phyloP scores from a whole-genome alignment of 2,329 filamentous ascomycete species.

The Aspergillus felis region DNA sequence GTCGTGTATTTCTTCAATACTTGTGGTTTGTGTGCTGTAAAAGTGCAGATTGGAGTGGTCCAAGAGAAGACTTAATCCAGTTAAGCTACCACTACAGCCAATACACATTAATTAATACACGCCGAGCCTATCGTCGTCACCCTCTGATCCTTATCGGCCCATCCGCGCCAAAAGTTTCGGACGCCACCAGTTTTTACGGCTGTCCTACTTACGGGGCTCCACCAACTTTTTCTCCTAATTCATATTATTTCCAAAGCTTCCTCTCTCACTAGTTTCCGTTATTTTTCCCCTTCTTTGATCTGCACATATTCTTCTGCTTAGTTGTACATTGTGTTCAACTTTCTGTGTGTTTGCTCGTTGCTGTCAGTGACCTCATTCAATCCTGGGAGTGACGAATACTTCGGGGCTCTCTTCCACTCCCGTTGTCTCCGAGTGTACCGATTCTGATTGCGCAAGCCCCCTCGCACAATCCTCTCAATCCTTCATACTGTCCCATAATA shows the following conservation, averaged over 20 bases:
- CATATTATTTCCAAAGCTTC: neutral
- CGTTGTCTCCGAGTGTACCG: neutral
- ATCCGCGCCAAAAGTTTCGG: neutral
- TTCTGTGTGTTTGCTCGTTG: neutral
- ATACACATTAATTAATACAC: no score
- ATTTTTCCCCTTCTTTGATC: neutral
- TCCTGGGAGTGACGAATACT: neutral
- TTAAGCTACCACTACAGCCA: neutral
- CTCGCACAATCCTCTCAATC: neutral
- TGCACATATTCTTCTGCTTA: neutral
- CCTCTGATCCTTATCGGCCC: neutral
- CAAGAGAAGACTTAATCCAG: neutral
- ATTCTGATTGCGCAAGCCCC: neutral
- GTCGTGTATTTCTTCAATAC: neutral
- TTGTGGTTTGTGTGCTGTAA: neutral
- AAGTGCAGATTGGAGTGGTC: neutral
- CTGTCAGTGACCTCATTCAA: constrained; percentile 1
- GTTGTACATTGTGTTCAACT: neutral
- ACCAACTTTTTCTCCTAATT: neutral
- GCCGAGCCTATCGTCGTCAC: neutral
- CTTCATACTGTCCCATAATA: neutral
- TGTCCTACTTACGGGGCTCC: neutral
- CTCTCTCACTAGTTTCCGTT: neutral
- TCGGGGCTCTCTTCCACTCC: neutral
- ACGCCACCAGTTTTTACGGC: neutral